Evolutionary conservation across 2,329 filamentous ascomycete genomes (phyloP).

Genomic region (Penicillium glabrum): DNA sequence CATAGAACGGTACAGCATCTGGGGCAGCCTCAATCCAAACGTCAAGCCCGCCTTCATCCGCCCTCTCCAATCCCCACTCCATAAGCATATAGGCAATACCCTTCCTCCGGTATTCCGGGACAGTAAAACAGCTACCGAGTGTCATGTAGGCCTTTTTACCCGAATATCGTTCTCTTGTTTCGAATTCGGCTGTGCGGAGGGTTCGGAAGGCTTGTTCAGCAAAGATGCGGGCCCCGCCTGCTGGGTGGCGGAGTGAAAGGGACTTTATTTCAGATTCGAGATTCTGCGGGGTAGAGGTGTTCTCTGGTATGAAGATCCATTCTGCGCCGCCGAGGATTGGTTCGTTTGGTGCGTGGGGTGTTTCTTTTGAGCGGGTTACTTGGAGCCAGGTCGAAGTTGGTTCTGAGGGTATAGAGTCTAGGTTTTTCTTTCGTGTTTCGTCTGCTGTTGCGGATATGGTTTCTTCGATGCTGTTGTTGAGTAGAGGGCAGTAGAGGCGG

Average conservation of each 20-base stretch:
- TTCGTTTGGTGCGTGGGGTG: background rate
- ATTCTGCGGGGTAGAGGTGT: background rate
- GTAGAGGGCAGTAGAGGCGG: conserved; percentile 1
- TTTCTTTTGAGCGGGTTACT: background rate
- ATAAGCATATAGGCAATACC: conserved; percentile 2
- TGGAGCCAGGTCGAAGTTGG: background rate
- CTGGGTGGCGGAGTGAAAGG: background rate
- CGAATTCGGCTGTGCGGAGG: background rate
- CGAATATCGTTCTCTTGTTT: background rate
- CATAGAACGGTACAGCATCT: conserved; percentile 3
- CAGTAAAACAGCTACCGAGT: conserved; percentile 3
- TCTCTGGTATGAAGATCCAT: background rate
- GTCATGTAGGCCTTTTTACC: background rate
- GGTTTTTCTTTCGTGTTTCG: background rate
- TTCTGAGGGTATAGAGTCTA: background rate
- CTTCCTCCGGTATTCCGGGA: background rate
- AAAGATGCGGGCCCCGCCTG: background rate
- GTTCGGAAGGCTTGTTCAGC: background rate
- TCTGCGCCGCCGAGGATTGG: background rate
- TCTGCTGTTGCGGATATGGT: background rate
- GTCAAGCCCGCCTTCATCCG: background rate
- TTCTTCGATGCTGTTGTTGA: background rate
- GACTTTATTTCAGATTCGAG: background rate
- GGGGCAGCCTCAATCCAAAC: conserved; percentile 8
- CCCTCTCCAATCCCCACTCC: conserved; percentile 1